Evolutionary conservation across 2,329 filamentous ascomycete genomes (phyloP).

Genomic region (Leptographium flavum): DNA sequence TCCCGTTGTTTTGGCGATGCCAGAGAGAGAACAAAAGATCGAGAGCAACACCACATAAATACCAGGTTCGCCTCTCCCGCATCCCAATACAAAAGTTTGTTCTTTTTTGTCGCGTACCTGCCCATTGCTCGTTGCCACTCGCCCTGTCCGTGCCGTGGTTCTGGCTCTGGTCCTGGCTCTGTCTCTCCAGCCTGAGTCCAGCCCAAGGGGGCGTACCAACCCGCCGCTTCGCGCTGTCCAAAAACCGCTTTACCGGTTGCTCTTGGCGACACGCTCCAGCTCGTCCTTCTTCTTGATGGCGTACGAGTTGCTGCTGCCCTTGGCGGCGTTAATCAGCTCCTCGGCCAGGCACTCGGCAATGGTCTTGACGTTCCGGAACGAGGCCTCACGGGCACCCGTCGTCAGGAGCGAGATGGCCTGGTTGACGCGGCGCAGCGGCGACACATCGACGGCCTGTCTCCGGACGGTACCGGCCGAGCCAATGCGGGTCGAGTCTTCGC

Average conservation of each 20-base stretch:
- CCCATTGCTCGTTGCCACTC: background rate
- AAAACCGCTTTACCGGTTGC: constrained; percentile 92
- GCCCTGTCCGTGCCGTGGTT: background rate
- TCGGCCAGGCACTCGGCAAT: constrained; percentile 99
- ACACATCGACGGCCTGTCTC: constrained; percentile 99
- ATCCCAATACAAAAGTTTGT: constrained; percentile 12
- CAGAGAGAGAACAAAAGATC: constrained; percentile 14
- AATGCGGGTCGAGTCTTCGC: constrained; percentile 99
- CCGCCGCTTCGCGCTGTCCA: too few species aligned
- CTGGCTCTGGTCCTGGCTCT: too few species aligned
- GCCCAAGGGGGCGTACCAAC: too few species aligned
- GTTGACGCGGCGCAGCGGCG: constrained; percentile 98
- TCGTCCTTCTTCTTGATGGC: constrained; percentile 99
- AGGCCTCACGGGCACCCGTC: constrained; percentile 94
- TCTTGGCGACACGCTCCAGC: constrained; percentile 99
- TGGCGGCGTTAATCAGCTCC: constrained; percentile 99
- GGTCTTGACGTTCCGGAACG: constrained; percentile 99
- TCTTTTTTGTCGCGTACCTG: background rate
- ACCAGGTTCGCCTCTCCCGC: constrained; percentile 17
- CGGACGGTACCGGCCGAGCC: constrained; percentile 98
- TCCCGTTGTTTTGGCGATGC: constrained; percentile 8
- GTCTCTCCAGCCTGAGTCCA: too few species aligned
- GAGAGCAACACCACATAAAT: constrained; percentile 1
- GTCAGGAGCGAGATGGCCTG: constrained; percentile 98
- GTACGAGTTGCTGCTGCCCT: constrained; percentile 99